These are phyloP conservation scores for Terfezia boudieri DNA, from an alignment of 495 filamentous ascomycete genomes.

Conservation along the genomic window DNA sequence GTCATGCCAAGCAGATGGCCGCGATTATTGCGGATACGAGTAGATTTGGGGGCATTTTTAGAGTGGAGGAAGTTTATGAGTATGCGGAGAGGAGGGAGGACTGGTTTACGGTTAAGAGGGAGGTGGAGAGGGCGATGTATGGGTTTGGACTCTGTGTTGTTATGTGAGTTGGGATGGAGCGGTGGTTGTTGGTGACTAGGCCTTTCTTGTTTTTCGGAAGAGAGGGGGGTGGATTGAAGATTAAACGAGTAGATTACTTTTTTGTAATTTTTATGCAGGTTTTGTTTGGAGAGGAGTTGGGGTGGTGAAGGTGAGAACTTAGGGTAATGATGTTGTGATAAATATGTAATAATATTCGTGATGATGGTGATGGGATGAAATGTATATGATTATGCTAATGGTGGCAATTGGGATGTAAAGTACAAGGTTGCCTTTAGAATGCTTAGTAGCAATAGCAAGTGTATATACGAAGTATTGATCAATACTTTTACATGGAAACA, in stretches of 20 bases:
- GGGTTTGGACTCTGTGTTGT: slow-evolving; percentile 58
- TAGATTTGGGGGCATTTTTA: slow-evolving; percentile 75
- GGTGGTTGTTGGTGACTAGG: not conserved
- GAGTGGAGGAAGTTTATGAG: slow-evolving; percentile 92
- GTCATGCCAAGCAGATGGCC: slow-evolving; percentile 84
- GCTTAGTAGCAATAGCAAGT: no score
- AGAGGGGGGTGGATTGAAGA: not conserved
- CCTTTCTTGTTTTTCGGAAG: not conserved
- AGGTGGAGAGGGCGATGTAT: slow-evolving; percentile 95
- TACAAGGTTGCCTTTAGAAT: no score
- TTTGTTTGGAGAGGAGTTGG: no score
- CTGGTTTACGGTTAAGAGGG: slow-evolving; percentile 68
- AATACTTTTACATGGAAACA: no score
- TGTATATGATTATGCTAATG: no score
- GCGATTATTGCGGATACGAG: slow-evolving; percentile 80
- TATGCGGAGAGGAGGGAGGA: slow-evolving; percentile 86
- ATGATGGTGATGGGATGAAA: no score
- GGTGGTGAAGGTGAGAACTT: no score
- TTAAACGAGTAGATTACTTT: not conserved
- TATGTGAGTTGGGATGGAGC: slow-evolving; percentile 37
- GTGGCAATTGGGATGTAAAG: no score
- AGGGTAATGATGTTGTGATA: no score
- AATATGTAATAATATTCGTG: no score
- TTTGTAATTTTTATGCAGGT: no score
- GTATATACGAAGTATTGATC: no score